A percentile compares a stretch with the other conserved stretches of the same genome.
Evolutionary conservation across 2,329 filamentous ascomycete species (phyloP).

Genomic region (Lecanosticta acicola): DNA sequence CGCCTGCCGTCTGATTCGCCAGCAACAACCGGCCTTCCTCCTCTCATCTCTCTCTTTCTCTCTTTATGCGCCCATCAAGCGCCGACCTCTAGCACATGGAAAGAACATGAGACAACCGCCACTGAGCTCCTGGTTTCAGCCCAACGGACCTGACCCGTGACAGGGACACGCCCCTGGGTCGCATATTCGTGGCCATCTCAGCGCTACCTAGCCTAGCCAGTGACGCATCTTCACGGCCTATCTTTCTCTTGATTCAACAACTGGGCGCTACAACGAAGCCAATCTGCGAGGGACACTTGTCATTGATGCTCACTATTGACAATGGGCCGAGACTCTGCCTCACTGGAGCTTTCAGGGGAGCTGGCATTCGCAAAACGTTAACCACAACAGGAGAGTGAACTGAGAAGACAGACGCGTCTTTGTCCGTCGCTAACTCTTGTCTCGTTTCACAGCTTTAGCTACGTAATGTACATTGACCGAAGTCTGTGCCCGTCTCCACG

Average conservation of each 20-base stretch:
- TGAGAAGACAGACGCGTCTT: no score
- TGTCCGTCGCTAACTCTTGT: no score
- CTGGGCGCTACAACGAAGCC: neutral
- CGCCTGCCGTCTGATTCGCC: conserved; percentile 3
- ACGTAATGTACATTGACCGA: no score
- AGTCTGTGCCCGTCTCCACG: no score
- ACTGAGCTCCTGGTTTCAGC: neutral
- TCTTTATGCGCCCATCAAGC: neutral
- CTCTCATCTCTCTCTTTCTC: conserved; percentile 1
- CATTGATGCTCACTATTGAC: no score
- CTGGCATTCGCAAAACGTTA: no score
- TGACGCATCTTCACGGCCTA: no score
- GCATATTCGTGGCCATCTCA: neutral
- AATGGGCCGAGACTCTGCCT: no score
- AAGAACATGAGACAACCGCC: neutral
- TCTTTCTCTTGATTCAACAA: neutral
- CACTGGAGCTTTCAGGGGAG: no score
- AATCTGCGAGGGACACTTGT: neutral
- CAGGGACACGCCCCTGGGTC: neutral
- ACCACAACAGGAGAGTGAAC: no score
- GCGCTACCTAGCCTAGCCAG: no score
- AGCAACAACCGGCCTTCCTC: neutral
- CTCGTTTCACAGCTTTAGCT: no score
- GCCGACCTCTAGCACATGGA: neutral
- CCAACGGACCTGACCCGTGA: neutral